A percentile compares a stretch with the other conserved stretches of the same genome.
phyloP scores from a whole-genome alignment of 1,284 basidiomycete species.

The Cutaneotrichosporon mucoides region DNA sequence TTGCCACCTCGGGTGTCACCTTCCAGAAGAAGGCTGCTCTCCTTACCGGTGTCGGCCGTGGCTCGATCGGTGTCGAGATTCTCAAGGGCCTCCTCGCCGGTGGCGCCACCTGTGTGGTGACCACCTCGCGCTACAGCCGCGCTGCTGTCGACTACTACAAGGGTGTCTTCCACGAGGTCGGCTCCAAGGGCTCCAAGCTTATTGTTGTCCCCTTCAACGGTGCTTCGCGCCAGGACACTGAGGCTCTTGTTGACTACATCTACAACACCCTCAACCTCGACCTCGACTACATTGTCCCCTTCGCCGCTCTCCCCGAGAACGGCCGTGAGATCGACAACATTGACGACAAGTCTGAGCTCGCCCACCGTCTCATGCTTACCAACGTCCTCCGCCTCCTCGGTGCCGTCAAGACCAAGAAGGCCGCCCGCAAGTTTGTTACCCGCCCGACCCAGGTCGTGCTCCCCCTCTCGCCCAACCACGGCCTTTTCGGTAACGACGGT shows the following conservation, averaged over 20 bases:
- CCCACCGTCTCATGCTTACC: slow-evolving; percentile 91
- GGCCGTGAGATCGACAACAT: slow-evolving; percentile 95
- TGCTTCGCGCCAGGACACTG: slow-evolving; percentile 90
- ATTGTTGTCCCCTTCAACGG: slow-evolving; percentile 99
- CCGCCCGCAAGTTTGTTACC: slow-evolving; percentile 90
- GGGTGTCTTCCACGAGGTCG: slow-evolving; percentile 92
- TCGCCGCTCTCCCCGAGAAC: slow-evolving; percentile 97
- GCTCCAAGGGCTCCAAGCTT: slow-evolving; percentile 88
- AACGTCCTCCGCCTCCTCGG: slow-evolving; percentile 94
- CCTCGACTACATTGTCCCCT: slow-evolving; percentile 96
- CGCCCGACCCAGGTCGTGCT: slow-evolving; percentile 97
- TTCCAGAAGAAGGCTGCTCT: slow-evolving; percentile 99
- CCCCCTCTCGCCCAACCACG: slow-evolving; percentile 95
- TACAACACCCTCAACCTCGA: slow-evolving; percentile 91
- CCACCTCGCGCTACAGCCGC: slow-evolving; percentile 91
- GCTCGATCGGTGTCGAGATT: slow-evolving; percentile 95
- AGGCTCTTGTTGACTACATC: slow-evolving; percentile 96
- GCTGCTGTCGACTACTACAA: slow-evolving; percentile 97
- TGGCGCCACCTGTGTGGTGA: slow-evolving; percentile 93
- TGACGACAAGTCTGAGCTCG: slow-evolving; percentile 95
- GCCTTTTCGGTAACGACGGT: slow-evolving; percentile 95
- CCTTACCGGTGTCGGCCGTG: slow-evolving; percentile 94
- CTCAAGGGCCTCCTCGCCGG: slow-evolving; percentile 94
- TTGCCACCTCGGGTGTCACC: slow-evolving; percentile 94
- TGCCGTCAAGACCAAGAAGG: slow-evolving; percentile 97